Evolutionary conservation across 768 basidiomycete species (phyloP).

Genomic region (Mycena sanguinolenta): DNA sequence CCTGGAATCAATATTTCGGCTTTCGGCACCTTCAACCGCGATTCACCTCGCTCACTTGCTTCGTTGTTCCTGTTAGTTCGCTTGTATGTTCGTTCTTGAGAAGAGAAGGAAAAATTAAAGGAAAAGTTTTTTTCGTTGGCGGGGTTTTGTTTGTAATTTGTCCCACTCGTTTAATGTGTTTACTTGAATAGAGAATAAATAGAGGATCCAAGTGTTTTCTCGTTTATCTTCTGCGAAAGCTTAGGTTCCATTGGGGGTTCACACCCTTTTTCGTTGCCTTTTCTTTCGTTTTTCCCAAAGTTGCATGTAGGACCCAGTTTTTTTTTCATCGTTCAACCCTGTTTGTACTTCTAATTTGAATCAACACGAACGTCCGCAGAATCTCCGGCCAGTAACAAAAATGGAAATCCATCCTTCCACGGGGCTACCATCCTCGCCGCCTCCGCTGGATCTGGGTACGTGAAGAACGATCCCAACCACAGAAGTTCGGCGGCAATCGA

Average conservation of each 20-base stretch:
- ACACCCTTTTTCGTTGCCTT: too few relatives aligned
- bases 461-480: too few relatives aligned
- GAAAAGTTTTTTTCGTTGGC: background rate
- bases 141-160: conserved; percentile 1
- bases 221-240: background rate
- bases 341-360: too few relatives aligned
- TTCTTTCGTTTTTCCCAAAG: too few relatives aligned
- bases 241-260: background rate
- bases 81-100: background rate
- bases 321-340: too few relatives aligned
- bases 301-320: too few relatives aligned
- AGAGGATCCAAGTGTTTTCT: background rate
- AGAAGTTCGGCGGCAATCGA: too few relatives aligned
- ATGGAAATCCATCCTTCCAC: too few relatives aligned
- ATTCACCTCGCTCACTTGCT: background rate
- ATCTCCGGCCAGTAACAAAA: too few relatives aligned
- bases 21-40: background rate
- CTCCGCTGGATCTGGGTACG: too few relatives aligned
- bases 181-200: background rate
- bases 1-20: conserved; percentile 3
- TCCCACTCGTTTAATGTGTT: background rate
- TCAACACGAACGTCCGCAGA: too few relatives aligned
- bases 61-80: conserved; percentile 1
- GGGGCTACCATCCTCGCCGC: too few relatives aligned
- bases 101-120: background rate